Evolutionary conservation across 139 green algal genomes (phyloP).

Genomic region (Coelastrella sp.): DNA sequence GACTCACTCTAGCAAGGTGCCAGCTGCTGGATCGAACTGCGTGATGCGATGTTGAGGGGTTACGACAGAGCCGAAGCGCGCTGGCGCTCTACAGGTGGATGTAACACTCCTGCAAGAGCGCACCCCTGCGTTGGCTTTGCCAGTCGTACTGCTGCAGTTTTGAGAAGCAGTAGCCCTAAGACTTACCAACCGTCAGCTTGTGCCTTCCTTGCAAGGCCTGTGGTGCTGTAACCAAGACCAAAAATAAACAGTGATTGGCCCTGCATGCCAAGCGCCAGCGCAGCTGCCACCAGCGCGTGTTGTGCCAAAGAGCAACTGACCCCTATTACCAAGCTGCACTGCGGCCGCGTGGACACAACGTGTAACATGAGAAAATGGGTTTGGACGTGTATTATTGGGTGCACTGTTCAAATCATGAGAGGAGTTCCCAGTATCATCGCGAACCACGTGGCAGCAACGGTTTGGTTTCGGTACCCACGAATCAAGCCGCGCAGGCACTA

Average conservation of each 20-base stretch:
- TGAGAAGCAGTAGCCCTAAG: neutral
- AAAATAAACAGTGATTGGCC: constrained; percentile 16
- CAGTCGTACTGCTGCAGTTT: too few relatives aligned
- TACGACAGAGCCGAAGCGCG: neutral
- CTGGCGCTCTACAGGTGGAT: neutral
- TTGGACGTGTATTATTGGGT: too few relatives aligned
- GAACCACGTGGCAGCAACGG: too few relatives aligned
- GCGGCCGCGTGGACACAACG: too few relatives aligned
- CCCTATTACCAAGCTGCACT: too few relatives aligned
- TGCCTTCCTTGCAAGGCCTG: constrained; percentile 24
- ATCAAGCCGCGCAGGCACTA: too few relatives aligned
- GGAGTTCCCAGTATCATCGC: too few relatives aligned
- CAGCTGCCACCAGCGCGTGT: too few relatives aligned
- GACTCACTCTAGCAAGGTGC: neutral
- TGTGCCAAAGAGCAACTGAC: too few relatives aligned
- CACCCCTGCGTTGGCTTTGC: neutral
- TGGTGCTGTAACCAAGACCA: constrained; percentile 29
- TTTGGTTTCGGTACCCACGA: too few relatives aligned
- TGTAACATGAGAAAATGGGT: too few relatives aligned
- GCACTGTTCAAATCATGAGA: too few relatives aligned
- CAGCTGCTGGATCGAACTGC: constrained; percentile 19
- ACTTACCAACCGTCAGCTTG: neutral
- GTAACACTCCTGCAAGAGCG: neutral
- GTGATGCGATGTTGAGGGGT: neutral
- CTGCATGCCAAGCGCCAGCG: neutral